These are phyloP conservation scores for Phaeotremella skinneri DNA, from an alignment of 768 basidiomycete genomes.

Conservation along the genomic window DNA sequence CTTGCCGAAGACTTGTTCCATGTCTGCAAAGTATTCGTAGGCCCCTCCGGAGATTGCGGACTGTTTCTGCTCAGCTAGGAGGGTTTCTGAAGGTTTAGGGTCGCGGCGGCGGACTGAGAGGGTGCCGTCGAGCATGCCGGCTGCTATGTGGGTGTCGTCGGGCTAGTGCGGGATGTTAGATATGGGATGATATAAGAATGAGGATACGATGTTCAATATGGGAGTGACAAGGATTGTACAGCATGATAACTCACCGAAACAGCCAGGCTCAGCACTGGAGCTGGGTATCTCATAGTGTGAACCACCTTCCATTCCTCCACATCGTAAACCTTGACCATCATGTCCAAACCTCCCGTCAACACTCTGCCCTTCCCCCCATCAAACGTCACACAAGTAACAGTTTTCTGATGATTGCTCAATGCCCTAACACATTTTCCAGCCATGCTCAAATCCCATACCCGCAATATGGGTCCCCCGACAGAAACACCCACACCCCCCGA, in stretches of 20 bases:
- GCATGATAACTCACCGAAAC: slow-evolving; percentile 67
- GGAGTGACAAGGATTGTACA: not conserved
- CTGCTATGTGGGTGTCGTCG: slow-evolving; percentile 92
- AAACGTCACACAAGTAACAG: slow-evolving; percentile 83
- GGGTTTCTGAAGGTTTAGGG: slow-evolving; percentile 64
- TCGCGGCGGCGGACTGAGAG: slow-evolving; percentile 92
- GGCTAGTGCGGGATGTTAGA: slow-evolving; percentile 59
- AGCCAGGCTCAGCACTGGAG: slow-evolving; percentile 82
- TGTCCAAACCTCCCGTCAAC: slow-evolving; percentile 86
- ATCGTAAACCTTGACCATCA: slow-evolving; percentile 99
- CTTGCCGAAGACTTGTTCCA: slow-evolving; percentile 60
- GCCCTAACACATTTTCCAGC: slow-evolving; percentile 85
- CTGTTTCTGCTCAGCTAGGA: slow-evolving; percentile 47
- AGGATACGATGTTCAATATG: not conserved
- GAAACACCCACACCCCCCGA: slow-evolving; percentile 71
- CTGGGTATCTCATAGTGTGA: slow-evolving; percentile 98
- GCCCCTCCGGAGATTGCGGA: slow-evolving; percentile 59
- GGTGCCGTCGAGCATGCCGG: slow-evolving; percentile 97
- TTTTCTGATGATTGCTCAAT: slow-evolving; percentile 96
- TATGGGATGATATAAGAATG: not conserved
- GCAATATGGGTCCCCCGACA: slow-evolving; percentile 84
- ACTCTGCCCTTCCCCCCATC: slow-evolving; percentile 72
- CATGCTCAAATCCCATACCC: slow-evolving; percentile 79
- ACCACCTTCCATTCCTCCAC: slow-evolving; percentile 86
- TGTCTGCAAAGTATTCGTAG: slow-evolving; percentile 65